Evolutionary conservation across 371 early-diverging fungal genomes (phyloP).

Genomic region (Fennellomyces sp.): DNA sequence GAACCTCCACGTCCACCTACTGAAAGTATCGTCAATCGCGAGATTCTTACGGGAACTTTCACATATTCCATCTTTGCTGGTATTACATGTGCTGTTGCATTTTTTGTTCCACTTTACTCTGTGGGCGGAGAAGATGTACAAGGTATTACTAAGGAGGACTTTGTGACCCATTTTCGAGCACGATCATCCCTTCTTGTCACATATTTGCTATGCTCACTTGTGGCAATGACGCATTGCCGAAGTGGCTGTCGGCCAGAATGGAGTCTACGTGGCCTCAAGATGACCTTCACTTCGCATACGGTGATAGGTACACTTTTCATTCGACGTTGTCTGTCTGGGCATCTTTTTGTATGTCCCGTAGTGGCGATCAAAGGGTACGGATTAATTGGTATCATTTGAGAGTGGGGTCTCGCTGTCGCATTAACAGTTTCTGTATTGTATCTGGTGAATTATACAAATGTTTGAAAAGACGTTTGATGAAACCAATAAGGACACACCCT

Average conservation of each 20-base stretch:
- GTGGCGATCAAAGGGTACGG: conserved; percentile 64
- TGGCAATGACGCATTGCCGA: conserved; percentile 67
- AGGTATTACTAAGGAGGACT: conserved; percentile 34
- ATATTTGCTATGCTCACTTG: conserved; percentile 57
- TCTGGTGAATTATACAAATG: conserved; percentile 57
- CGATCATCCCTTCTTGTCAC: conserved; percentile 63
- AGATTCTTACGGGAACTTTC: conserved; percentile 23
- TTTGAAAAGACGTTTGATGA: conserved; percentile 24
- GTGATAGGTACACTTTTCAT: conserved; percentile 49
- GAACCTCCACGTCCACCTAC: conserved; percentile 76
- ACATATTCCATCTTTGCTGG: conserved; percentile 54
- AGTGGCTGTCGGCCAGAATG: conserved; percentile 59
- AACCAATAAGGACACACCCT: conserved; percentile 3
- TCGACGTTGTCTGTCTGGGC: conserved; percentile 51
- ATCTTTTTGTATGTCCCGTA: conserved; percentile 67
- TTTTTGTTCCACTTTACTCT: conserved; percentile 59
- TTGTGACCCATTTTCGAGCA: conserved; percentile 66
- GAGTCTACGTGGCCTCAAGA: conserved; percentile 33
- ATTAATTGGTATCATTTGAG: conserved; percentile 64
- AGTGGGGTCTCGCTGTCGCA: conserved; percentile 69
- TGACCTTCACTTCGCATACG: conserved; percentile 50
- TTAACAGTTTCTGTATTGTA: conserved; percentile 46
- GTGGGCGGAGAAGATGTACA: conserved; percentile 37
- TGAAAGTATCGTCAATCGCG: conserved; percentile 58
- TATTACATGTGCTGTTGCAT: conserved; percentile 49